Evolutionary conservation across 306 rosid genomes (phyloP).

Genomic region (Trifolium repens): DNA sequence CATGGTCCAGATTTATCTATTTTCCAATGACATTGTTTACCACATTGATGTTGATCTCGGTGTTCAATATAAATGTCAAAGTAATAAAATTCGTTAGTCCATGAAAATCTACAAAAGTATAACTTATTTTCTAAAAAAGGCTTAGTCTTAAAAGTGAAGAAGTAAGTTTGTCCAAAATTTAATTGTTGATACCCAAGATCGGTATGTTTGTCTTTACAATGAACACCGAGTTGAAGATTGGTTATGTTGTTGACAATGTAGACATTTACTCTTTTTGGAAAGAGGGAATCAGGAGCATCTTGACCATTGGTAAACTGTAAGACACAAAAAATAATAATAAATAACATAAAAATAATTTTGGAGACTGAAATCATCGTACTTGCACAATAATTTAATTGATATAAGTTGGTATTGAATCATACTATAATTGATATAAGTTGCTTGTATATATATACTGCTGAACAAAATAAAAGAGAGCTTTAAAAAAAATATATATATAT

Average conservation of each 20-base stretch:
- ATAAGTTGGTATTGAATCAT: not conserved
- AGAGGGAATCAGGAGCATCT: no score
- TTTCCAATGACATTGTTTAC: not conserved
- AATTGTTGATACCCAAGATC: not conserved
- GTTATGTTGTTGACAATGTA: not conserved
- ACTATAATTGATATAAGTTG: no score
- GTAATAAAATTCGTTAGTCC: not conserved
- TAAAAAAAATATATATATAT: no score
- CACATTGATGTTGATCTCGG: not conserved
- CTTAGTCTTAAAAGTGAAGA: not conserved
- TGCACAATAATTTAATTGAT: not conserved
- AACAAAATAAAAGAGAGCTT: no score
- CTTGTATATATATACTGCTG: no score
- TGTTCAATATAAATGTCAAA: slow-evolving; percentile 1
- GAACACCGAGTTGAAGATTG: not conserved
- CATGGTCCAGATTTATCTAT: not conserved
- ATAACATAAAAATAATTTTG: not conserved
- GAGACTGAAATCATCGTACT: not conserved
- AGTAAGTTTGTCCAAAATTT: not conserved
- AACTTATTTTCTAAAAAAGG: no score
- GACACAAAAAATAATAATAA: not conserved
- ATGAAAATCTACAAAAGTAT: not conserved
- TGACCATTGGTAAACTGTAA: not conserved
- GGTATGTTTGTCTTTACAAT: not conserved
- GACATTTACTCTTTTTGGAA: not conserved